Conservation (phyloP, 768 basidiomycete species). For the Boletus edulis region DNA sequence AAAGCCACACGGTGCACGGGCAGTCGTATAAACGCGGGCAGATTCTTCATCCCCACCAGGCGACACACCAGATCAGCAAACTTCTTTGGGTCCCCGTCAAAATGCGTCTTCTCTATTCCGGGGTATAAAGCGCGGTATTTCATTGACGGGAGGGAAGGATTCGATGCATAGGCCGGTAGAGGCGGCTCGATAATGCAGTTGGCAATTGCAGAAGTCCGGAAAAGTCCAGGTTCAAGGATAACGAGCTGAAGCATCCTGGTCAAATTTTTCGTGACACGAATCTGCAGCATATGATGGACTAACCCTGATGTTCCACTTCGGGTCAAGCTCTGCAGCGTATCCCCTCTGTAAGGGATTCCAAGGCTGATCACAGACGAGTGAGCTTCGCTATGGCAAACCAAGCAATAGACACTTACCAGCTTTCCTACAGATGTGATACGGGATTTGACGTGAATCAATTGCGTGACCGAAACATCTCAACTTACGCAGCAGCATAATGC, state of each 20-base stretch:
- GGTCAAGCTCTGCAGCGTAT: slow-evolving; percentile 32
- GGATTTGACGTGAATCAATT: neutral
- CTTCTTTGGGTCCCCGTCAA: slow-evolving; percentile 24
- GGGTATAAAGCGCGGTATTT: slow-evolving; percentile 20
- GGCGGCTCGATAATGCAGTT: slow-evolving; percentile 12
- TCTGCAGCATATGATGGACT: neutral
- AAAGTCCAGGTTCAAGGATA: slow-evolving; percentile 22
- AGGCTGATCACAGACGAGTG: slow-evolving; percentile 19
- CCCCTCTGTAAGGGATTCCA: slow-evolving; percentile 33
- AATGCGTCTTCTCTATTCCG: slow-evolving; percentile 15
- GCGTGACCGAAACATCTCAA: neutral
- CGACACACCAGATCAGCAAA: slow-evolving; percentile 20
- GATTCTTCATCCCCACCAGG: slow-evolving; percentile 14
- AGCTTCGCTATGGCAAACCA: neutral
- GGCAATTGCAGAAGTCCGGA: slow-evolving; percentile 19
- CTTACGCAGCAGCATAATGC: slow-evolving; percentile 30
- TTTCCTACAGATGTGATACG: slow-evolving; percentile 8
- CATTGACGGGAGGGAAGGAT: slow-evolving; percentile 26
- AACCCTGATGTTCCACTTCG: slow-evolving; percentile 37
- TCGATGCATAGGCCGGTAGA: slow-evolving; percentile 18
- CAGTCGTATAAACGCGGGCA: slow-evolving; percentile 16
- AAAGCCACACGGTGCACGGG: slow-evolving; percentile 26
- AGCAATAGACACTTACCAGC: slow-evolving; percentile 10
- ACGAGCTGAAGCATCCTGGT: slow-evolving; percentile 13
- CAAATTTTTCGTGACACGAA: neutral